Conservation (phyloP, 169 alveolate genomes). For the Cryptosporidium sp. region DNA sequence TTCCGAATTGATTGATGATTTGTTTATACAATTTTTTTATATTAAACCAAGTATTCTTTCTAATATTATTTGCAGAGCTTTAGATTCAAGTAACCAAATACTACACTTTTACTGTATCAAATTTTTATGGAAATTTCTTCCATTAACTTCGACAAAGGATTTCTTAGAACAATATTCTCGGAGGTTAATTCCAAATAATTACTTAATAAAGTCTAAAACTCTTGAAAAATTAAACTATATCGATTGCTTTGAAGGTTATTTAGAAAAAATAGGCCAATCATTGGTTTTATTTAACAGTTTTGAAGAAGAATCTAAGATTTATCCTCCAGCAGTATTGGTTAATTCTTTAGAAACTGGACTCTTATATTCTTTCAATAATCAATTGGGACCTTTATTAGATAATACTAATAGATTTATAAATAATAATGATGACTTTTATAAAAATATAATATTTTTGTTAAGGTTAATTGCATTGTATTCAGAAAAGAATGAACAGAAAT, state of each 20-base stretch:
- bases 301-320: background rate
- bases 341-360: conserved; percentile 31
- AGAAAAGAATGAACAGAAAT: background rate
- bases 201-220: background rate
- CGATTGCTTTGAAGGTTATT: conserved; percentile 1
- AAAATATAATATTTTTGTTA: conserved; percentile 13
- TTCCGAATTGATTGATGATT: background rate
- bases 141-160: background rate
- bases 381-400: background rate
- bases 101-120: conserved; percentile 15
- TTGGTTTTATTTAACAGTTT: conserved; percentile 3
- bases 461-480: conserved; percentile 13
- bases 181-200: background rate
- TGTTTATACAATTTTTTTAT: conserved; percentile 10
- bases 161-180: conserved; percentile 15
- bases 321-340: conserved; percentile 6
- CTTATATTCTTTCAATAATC: background rate
- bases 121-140: conserved; percentile 45
- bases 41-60: conserved; percentile 37
- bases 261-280: conserved; percentile 44
- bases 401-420: background rate
- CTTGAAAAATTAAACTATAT: background rate
- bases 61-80: conserved; percentile 18
- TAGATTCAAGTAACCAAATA: conserved; percentile 8
- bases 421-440: background rate